A percentile compares a stretch with the other conserved stretches of the same genome.
These are phyloP conservation scores for Metarhizium robertsii DNA, from an alignment of 2,329 filamentous ascomycete genomes.

Conservation along the genomic window DNA sequence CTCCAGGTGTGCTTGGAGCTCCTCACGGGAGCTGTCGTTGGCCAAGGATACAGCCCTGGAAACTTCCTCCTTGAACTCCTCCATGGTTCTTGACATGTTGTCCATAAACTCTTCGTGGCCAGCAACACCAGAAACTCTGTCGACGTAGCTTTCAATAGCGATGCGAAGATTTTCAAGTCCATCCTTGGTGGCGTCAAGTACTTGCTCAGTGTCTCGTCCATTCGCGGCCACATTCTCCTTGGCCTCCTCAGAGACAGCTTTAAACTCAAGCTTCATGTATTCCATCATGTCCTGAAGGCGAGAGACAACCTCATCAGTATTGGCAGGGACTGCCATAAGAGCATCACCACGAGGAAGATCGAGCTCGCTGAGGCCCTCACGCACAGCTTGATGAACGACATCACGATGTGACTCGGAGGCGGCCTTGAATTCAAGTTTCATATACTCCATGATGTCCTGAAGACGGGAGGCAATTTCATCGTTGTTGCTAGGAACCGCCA, in stretches of 20 bases:
- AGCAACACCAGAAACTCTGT: constrained; percentile 57
- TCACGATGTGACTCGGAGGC: constrained; percentile 53
- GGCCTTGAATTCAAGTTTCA: constrained; percentile 50
- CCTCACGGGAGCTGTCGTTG: constrained; percentile 42
- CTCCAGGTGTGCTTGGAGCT: constrained; percentile 75
- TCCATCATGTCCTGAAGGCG: constrained; percentile 58
- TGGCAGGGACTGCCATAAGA: neutral
- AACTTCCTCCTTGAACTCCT: constrained; percentile 59
- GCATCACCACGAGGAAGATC: neutral
- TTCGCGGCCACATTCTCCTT: constrained; percentile 74
- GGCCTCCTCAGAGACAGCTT: constrained; percentile 49
- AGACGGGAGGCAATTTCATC: constrained; percentile 46
- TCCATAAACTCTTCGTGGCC: constrained; percentile 74
- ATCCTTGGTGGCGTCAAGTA: constrained; percentile 79
- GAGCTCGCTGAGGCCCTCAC: neutral
- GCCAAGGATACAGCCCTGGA: constrained; percentile 45
- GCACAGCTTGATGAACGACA: constrained; percentile 35
- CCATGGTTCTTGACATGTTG: constrained; percentile 53
- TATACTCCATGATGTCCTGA: constrained; percentile 54
- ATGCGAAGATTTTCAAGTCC: constrained; percentile 71
- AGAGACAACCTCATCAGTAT: constrained; percentile 41
- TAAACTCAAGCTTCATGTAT: constrained; percentile 49
- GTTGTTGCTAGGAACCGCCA: constrained; percentile 31
- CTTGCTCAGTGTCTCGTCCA: constrained; percentile 76
- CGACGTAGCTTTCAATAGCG: constrained; percentile 75